Evolutionary conservation across 202 grass and related monocot species (phyloP).

Genomic region (Hordeum pubiflorum): DNA sequence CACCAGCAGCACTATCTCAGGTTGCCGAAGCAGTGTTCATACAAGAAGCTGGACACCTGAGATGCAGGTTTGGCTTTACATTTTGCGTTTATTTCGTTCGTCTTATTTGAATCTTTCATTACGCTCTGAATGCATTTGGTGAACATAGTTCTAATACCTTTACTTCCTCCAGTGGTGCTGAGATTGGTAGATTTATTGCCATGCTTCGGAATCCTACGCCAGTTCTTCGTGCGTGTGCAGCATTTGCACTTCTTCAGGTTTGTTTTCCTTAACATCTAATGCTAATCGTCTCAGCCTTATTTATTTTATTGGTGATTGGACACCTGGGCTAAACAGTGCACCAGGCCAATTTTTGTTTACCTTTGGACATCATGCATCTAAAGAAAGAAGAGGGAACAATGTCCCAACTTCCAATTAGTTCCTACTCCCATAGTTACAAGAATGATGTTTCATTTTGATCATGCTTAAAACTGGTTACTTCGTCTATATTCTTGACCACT

Average conservation of each 20-base stretch:
- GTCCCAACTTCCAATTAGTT: not conserved
- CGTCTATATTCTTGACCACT: constrained; percentile 3
- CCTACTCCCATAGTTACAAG: not conserved
- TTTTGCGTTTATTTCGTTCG: not conserved
- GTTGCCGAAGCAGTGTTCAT: constrained; percentile 80
- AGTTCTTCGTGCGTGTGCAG: constrained; percentile 91
- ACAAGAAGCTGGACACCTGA: constrained; percentile 93
- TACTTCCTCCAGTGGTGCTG: constrained; percentile 54
- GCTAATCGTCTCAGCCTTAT: constrained; percentile 21
- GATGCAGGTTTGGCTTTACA: constrained; percentile 79
- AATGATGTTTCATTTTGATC: not conserved
- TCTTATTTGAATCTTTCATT: constrained; percentile 13
- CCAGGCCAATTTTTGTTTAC: not conserved
- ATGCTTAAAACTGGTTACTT: not conserved
- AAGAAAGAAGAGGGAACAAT: not conserved
- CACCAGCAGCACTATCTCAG: constrained; percentile 55
- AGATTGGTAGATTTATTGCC: constrained; percentile 88
- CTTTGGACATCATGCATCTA: not conserved
- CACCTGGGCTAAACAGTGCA: not conserved
- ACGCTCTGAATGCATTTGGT: constrained; percentile 14
- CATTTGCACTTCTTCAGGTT: constrained; percentile 99
- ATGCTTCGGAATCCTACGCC: constrained; percentile 86
- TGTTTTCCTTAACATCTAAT: constrained; percentile 17
- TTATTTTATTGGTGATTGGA: not conserved
- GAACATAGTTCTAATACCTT: constrained; percentile 18